Conservation (phyloP, 768 basidiomycete genomes). For the Rhizopogon rudus region DNA sequence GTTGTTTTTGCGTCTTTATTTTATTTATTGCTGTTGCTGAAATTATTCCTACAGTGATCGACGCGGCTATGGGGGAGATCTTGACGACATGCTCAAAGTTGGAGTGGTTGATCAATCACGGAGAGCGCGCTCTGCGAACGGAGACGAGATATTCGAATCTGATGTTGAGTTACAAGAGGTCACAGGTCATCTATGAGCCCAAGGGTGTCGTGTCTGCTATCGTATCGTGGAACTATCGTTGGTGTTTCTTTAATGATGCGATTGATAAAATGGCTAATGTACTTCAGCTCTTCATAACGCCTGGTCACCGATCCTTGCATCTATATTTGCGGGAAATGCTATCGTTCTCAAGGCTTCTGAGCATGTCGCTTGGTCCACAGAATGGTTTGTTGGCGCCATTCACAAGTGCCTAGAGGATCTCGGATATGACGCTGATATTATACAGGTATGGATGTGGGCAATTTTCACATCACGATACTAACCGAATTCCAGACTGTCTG, state of each 20-base stretch:
- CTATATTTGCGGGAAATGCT: slow-evolving; percentile 86
- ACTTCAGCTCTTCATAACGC: slow-evolving; percentile 85
- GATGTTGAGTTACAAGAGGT: slow-evolving; percentile 71
- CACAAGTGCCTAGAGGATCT: slow-evolving; percentile 71
- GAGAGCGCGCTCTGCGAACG: slow-evolving; percentile 71
- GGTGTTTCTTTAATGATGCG: slow-evolving; percentile 12
- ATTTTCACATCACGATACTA: neutral
- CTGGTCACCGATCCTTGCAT: slow-evolving; percentile 89
- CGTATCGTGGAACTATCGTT: slow-evolving; percentile 95
- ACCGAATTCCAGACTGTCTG: slow-evolving; percentile 55
- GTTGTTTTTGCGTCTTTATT: neutral
- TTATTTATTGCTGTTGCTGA: neutral
- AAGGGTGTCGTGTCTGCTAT: slow-evolving; percentile 90
- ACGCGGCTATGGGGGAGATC: slow-evolving; percentile 93
- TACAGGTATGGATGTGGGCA: slow-evolving; percentile 54
- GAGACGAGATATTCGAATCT: slow-evolving; percentile 64
- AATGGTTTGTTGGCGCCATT: slow-evolving; percentile 78
- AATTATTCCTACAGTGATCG: slow-evolving; percentile 57
- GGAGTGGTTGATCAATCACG: slow-evolving; percentile 86
- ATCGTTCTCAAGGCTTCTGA: slow-evolving; percentile 92
- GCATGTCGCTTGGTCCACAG: slow-evolving; percentile 87
- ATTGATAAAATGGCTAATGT: neutral
- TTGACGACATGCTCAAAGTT: slow-evolving; percentile 92
- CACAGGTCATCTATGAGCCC: slow-evolving; percentile 82
- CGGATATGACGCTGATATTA: slow-evolving; percentile 80